Base-by-base conservation (phyloP, 108 stramenopile species). In the Conticribra guillardii region DNA sequence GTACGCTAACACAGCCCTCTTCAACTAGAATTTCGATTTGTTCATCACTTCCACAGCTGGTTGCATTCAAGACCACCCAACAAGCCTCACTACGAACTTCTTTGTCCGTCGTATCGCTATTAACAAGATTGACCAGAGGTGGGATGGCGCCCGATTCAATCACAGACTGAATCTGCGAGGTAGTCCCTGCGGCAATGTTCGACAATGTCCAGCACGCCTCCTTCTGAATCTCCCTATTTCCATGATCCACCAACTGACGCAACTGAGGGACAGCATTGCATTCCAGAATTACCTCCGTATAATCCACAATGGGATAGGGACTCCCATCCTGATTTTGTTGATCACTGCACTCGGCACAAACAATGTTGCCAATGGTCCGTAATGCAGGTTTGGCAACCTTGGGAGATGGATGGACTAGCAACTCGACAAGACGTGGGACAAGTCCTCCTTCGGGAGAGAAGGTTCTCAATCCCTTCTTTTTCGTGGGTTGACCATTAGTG, bases 31-130 rank as follows among this genome's bases (percentile, higher is more conserved):
- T 81, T 74, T 94, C 94, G 52, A 98, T 96, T 71, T 98, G 98
- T 4, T 84, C 67, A 66, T 97, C 96, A 51, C 86, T 91, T 18
- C 98, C 98, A 69, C 98, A 97, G 63, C 94, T 96, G 1, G 98
- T 97, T 18, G 98, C 98, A 79, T 98, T 98, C 54, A 97, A 81
- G 4, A 98, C 92, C 18, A 97, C 98, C 98, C 98, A 98, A 79
- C 96, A 96, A n/a, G 97, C 98, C 82, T 98, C 98, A 53, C 87
- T 96, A 23, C 92, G 81, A 2, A 98, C 97, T 69, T 97, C 96
- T 73, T 92, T 89, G 71, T 93, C 92, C 2, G 91, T 90, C 41
- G 65, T 84, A 50, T 86, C 80, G 54, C 87, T 80, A 52, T 80
- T 81, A 23, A 97, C 97, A 17, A 99, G 67, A 46, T 91, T 62